Conservation (phyloP, 768 basidiomycete species). For the Albatrellus ellisii region DNA sequence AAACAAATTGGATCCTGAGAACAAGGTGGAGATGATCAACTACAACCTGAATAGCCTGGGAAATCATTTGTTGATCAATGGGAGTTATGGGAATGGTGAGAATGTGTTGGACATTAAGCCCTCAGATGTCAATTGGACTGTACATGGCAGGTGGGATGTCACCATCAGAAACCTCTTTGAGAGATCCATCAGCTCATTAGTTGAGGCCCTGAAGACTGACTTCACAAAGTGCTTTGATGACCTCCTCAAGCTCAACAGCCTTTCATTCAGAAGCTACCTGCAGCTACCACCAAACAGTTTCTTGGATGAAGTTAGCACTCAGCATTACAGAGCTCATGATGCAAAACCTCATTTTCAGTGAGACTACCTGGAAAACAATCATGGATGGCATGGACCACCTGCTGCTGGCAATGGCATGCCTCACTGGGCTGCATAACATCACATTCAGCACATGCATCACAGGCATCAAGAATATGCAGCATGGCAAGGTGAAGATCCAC, state of each 20-base stretch:
- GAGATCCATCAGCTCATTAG: constrained; percentile 6
- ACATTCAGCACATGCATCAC: constrained; percentile 13
- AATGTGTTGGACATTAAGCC: constrained; percentile 6
- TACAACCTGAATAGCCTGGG: constrained; percentile 7
- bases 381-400: constrained; percentile 14
- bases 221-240: constrained; percentile 9
- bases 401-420: constrained; percentile 13
- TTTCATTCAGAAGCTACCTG: constrained; percentile 15
- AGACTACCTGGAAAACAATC: constrained; percentile 13
- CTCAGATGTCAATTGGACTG: constrained; percentile 3
- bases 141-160: constrained; percentile 3
- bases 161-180: constrained; percentile 9
- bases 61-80: constrained; percentile 11
- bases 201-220: constrained; percentile 6
- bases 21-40: constrained; percentile 8
- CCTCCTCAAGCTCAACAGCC: constrained; percentile 12
- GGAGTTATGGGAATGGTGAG: neutral
- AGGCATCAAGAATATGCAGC: constrained; percentile 7
- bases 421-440: constrained; percentile 13
- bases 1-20: neutral
- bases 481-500: constrained; percentile 10
- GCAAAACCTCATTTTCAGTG: constrained; percentile 16
- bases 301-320: constrained; percentile 11
- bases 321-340: constrained; percentile 16
- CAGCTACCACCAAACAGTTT: constrained; percentile 6